These are phyloP conservation scores for Geoglossum glabrum DNA, from an alignment of 495 filamentous ascomycete species.

Conservation along the genomic window DNA sequence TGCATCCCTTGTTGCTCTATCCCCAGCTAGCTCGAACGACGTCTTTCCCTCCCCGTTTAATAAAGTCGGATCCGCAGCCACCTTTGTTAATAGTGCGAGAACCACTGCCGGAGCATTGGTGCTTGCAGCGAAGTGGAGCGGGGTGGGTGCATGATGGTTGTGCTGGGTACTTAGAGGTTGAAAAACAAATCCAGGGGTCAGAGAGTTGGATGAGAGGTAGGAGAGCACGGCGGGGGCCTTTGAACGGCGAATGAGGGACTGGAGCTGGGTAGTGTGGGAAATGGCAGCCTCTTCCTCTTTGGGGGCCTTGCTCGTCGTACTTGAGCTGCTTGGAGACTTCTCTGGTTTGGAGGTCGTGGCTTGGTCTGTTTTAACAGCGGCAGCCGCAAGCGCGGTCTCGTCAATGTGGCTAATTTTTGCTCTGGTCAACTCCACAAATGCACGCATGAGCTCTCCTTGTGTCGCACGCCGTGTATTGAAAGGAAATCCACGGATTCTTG, in stretches of 20 bases:
- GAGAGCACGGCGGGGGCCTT: slow-evolving; percentile 73
- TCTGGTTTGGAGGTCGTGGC: slow-evolving; percentile 5
- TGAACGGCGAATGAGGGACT: slow-evolving; percentile 71
- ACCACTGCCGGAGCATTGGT: slow-evolving; percentile 56
- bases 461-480: slow-evolving; percentile 91
- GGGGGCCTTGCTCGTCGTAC: slow-evolving; percentile 27
- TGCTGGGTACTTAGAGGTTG: slow-evolving; percentile 42
- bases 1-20: slow-evolving; percentile 70
- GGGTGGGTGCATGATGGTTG: slow-evolving; percentile 69
- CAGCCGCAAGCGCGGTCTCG: slow-evolving; percentile 30
- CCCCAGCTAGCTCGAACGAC: slow-evolving; percentile 70
- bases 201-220: slow-evolving; percentile 53
- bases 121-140: slow-evolving; percentile 69
- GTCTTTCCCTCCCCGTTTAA: slow-evolving; percentile 47
- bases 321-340: slow-evolving; percentile 15
- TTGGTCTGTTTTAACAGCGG: slow-evolving; percentile 20
- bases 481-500: slow-evolving; percentile 71
- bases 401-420: slow-evolving; percentile 64
- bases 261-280: slow-evolving; percentile 71
- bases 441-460: slow-evolving; percentile 80
- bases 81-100: slow-evolving; percentile 54
- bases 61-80: slow-evolving; percentile 49
- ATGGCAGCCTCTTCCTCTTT: slow-evolving; percentile 65
- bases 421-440: slow-evolving; percentile 79
- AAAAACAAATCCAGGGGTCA: slow-evolving; percentile 52